Conservation (phyloP, 208 protist species). For the Trypanosoma mega region DNA sequence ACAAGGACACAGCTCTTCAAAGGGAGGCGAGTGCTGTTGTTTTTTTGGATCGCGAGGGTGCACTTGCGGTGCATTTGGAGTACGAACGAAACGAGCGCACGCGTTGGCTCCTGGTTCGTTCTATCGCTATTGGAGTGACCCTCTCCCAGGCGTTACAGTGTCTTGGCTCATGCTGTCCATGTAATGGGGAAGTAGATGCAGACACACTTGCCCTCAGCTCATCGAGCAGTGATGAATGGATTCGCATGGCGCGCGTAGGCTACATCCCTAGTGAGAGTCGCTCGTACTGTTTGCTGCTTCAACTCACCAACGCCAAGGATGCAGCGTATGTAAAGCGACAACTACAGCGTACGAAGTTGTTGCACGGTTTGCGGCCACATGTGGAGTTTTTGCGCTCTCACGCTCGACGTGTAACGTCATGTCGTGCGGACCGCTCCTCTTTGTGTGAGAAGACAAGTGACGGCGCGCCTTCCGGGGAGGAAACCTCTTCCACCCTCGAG, state of each 20-base stretch:
- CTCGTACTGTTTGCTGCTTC: conserved; percentile 64
- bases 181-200: neutral
- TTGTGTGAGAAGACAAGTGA: neutral
- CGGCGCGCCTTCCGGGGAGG: neutral
- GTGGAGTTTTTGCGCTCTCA: conserved; percentile 39
- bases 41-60: conserved; percentile 56
- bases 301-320: conserved; percentile 31
- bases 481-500: neutral
- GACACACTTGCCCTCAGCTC: neutral
- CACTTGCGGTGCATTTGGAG: conserved; percentile 35
- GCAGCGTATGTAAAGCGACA: conserved; percentile 33
- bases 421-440: neutral
- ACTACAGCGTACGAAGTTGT: conserved; percentile 35
- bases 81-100: conserved; percentile 32
- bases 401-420: conserved; percentile 2
- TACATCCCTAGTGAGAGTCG: conserved; percentile 64
- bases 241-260: conserved; percentile 51
- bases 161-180: conserved; percentile 18
- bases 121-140: conserved; percentile 58
- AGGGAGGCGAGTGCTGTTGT: conserved; percentile 39
- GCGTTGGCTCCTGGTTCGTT: conserved; percentile 61
- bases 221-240: conserved; percentile 2
- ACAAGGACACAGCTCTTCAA: neutral
- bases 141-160: conserved; percentile 42
- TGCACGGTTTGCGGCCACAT: conserved; percentile 27